A percentile compares a stretch with the other conserved stretches of the same genome.
Conservation (phyloP, 805 yeast species). For the Debaryomyces tyrocola region DNA sequence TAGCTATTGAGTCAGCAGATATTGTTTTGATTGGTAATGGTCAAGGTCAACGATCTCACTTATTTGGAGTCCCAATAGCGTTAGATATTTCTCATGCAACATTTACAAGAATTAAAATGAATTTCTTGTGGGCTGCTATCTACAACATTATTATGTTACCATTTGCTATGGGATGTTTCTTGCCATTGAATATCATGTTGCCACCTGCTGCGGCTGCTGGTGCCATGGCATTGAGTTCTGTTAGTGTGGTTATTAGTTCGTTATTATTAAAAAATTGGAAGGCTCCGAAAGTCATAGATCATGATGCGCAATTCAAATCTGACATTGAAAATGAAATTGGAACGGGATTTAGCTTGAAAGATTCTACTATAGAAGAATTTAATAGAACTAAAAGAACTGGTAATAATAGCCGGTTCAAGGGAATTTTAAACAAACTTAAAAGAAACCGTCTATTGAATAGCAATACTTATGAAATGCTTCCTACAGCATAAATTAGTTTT, state of each 20-base stretch:
- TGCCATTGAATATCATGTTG: conserved; percentile 71
- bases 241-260: conserved; percentile 83
- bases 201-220: conserved; percentile 89
- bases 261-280: conserved; percentile 69
- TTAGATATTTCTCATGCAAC: conserved; percentile 70
- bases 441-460: background rate
- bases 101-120: conserved; percentile 70
- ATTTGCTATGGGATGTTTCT: conserved; percentile 87
- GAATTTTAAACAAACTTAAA: background rate
- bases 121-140: conserved; percentile 83
- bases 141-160: conserved; percentile 88
- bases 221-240: conserved; percentile 91
- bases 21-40: conserved; percentile 63
- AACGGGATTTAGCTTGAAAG: conserved; percentile 24
- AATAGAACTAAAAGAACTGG: conserved; percentile 9
- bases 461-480: conserved; percentile 3
- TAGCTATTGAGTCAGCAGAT: conserved; percentile 97
- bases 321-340: conserved; percentile 21
- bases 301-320: conserved; percentile 6
- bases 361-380: conserved; percentile 25
- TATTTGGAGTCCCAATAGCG: conserved; percentile 58
- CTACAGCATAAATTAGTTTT: background rate
- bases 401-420: background rate
- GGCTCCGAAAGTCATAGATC: conserved; percentile 24
- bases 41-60: conserved; percentile 21